These are phyloP conservation scores for Leishmania gerbilli DNA, from an alignment of 208 protist species.

Conservation along the genomic window DNA sequence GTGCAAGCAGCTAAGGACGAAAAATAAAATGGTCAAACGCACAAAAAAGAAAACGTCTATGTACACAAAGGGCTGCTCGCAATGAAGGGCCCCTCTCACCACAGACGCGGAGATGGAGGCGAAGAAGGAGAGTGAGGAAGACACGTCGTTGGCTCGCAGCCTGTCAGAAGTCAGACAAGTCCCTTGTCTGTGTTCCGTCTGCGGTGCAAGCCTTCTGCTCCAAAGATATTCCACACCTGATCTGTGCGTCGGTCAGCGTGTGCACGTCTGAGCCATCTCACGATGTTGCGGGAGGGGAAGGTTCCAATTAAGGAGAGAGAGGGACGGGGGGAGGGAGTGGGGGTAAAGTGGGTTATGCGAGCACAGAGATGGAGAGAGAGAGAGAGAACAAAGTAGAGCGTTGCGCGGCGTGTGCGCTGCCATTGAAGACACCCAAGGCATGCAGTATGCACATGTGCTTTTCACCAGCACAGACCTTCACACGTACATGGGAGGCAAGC, in stretches of 20 bases:
- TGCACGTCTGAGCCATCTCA: slow-evolving; percentile 4
- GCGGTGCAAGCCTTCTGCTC: background rate
- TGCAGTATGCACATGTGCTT: no score
- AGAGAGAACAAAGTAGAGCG: background rate
- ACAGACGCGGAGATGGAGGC: background rate
- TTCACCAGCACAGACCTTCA: background rate
- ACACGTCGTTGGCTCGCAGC: background rate
- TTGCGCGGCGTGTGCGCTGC: background rate
- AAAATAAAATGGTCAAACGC: background rate
- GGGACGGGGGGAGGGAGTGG: background rate
- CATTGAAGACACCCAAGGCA: background rate
- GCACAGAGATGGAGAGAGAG: background rate
- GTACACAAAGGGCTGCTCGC: background rate
- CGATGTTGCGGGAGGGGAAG: background rate
- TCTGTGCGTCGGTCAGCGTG: background rate
- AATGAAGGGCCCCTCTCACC: background rate
- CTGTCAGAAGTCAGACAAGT: background rate
- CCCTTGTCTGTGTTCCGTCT: background rate
- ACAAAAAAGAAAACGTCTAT: slow-evolving; percentile 4
- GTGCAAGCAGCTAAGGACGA: background rate
- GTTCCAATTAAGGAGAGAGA: background rate
- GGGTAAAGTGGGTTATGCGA: background rate
- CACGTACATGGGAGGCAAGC: background rate
- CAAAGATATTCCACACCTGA: background rate
- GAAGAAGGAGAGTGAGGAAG: background rate